A percentile compares a stretch with the other conserved stretches of the same genome.
Evolutionary conservation across 2,329 filamentous ascomycete genomes (phyloP).

Genomic region (Neofusicoccum cordaticola): DNA sequence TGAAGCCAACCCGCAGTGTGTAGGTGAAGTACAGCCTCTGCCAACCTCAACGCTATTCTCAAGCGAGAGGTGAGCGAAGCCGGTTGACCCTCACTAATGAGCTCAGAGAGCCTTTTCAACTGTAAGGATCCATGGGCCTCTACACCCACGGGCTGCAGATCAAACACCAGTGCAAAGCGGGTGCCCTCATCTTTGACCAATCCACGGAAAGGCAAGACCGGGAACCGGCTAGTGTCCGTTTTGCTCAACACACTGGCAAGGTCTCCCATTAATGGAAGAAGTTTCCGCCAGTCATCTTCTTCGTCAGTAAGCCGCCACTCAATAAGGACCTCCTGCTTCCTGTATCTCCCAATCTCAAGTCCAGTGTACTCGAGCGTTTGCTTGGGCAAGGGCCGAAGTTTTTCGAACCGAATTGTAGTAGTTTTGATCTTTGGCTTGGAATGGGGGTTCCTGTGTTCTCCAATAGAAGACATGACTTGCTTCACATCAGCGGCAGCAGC

Average conservation of each 20-base stretch:
- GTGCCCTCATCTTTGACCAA: neutral
- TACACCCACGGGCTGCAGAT: neutral
- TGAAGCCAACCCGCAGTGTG: constrained; percentile 10
- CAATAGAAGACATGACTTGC: neutral
- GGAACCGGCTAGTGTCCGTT: neutral
- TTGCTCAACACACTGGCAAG: neutral
- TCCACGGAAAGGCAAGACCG: neutral
- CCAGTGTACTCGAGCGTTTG: neutral
- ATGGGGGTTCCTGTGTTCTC: neutral
- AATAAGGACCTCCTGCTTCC: neutral
- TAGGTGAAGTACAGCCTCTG: neutral
- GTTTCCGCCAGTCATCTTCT: neutral
- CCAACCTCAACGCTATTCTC: neutral
- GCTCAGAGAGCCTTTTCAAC: neutral
- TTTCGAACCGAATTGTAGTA: neutral
- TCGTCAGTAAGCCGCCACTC: neutral
- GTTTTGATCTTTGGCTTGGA: neutral
- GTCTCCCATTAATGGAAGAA: neutral
- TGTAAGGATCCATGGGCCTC: too few species aligned
- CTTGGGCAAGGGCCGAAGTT: neutral
- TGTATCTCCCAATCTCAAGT: neutral
- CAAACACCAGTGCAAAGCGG: neutral
- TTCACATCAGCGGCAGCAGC: constrained; percentile 5
- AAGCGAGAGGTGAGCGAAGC: neutral
- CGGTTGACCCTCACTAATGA: neutral